Evolutionary conservation across 345 rosid species (phyloP).

Genomic region (Bretschneidera sinensis): DNA sequence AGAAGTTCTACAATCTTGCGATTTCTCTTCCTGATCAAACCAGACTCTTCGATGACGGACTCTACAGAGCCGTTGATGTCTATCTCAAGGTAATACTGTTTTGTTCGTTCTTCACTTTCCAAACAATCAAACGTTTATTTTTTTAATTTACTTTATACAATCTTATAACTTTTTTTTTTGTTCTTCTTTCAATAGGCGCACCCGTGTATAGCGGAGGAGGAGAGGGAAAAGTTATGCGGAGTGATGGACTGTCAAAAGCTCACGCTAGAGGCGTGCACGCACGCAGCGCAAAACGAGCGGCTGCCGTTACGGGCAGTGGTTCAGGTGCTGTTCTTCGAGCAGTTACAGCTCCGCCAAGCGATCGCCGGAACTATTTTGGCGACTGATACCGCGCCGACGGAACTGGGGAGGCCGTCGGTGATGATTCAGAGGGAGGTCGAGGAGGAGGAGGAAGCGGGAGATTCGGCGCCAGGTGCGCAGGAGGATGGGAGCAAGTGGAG

Average conservation of each 20-base stretch:
- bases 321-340: conserved; percentile 95
- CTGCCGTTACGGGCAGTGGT: conserved; percentile 90
- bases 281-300: conserved; percentile 98
- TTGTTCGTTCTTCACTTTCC: neutral
- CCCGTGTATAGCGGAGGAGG: conserved; percentile 79
- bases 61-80: conserved; percentile 90
- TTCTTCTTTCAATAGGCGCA: conserved; percentile 50
- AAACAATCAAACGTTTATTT: neutral
- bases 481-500: conserved; percentile 51
- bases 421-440: conserved; percentile 23
- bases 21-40: conserved; percentile 76
- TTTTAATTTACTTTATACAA: too few relatives aligned
- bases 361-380: conserved; percentile 77
- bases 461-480: conserved; percentile 15
- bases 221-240: conserved; percentile 82
- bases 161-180: neutral
- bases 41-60: conserved; percentile 91
- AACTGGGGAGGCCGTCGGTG: conserved; percentile 34
- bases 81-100: conserved; percentile 65
- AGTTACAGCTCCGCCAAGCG: conserved; percentile 85
- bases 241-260: conserved; percentile 87
- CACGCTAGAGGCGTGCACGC: conserved; percentile 94
- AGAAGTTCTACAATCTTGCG: conserved; percentile 62
- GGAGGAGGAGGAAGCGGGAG: conserved; percentile 27
- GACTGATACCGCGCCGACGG: conserved; percentile 48